Base-by-base conservation (phyloP, 108 stramenopile genomes). In the Conticribra weissflogii region DNA sequence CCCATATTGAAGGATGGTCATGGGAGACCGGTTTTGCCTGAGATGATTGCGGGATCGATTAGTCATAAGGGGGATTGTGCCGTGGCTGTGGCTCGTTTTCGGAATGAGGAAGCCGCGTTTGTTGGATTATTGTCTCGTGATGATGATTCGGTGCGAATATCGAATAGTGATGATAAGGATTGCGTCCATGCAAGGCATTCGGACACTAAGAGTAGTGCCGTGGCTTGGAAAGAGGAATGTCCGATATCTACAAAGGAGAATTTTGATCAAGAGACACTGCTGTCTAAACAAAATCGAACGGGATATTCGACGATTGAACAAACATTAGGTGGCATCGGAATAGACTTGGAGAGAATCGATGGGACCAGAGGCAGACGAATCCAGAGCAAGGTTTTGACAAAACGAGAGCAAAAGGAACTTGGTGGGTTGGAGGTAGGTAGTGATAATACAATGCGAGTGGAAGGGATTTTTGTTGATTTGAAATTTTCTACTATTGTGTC, bases 341-440 rank as follows among this genome's bases (percentile, higher is more conserved):
- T 95, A 5, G 93, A 95, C 61, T 59, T 95, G 55, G 93, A 95
- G 78, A 54, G 64, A 33, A 78, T 86, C 4, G 59, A 66, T 57
- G 73, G 57, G n/a, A 52, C 57, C 27, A 68, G 85, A 60, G 66
- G 76, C 1, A 73, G 63, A 54, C 54, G 78, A 12, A 88, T 95
- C 32, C 83, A 79, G 24, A 69, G 74, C 31, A 83, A 86, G 54
- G 75, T 95, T 1, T 66, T 95, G 70, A 95, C 93, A 24, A 51
- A 63, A 32, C 54, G 54, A 5, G 93, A 95, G 69, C 78, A 52
- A 29, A 52, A 59, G 22, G 60, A 77, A 30, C 52, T 95, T 44
- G 93, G 93, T 22, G 50, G 55, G 1, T 54, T 86, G 32, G 78
- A 74, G 74, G 86, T 79, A 23, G 46, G 63, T 33, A 29, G 1